A percentile compares a stretch with the other conserved stretches of the same genome.
Conservation (phyloP, 305 asterid genomes). For the Nicotiana rustica region DNA sequence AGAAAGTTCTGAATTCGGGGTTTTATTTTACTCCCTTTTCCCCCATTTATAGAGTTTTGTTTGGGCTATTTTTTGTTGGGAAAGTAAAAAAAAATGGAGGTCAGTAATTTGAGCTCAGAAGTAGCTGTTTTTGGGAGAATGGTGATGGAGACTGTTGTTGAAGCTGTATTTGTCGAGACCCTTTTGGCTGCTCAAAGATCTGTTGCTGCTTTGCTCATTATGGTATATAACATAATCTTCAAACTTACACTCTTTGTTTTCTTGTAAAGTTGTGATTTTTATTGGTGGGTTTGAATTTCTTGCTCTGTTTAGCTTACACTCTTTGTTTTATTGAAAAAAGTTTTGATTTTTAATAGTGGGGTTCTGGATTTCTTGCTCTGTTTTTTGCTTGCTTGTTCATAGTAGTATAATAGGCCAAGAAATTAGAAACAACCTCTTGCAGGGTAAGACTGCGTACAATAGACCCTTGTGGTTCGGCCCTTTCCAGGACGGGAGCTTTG, state of each 20-base stretch:
- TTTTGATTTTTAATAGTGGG: too few species aligned
- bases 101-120: constrained; percentile 44
- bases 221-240: constrained; percentile 47
- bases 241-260: neutral
- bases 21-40: constrained; percentile 13
- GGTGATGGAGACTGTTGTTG: constrained; percentile 44
- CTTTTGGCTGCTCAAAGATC: constrained; percentile 54
- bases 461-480: too few species aligned
- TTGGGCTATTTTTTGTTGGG: neutral
- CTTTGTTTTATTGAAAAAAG: too few species aligned
- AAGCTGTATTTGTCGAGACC: constrained; percentile 44
- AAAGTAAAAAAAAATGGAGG: constrained; percentile 48
- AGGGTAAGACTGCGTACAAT: too few species aligned
- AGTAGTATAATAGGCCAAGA: too few species aligned
- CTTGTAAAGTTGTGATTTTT: constrained; percentile 20
- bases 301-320: too few species aligned
- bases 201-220: constrained; percentile 45
- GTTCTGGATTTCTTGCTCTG: too few species aligned
- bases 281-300: too few species aligned
- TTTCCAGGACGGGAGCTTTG: too few species aligned
- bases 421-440: too few species aligned
- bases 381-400: too few species aligned
- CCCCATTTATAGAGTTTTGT: neutral
- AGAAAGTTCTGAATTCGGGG: constrained; percentile 24
- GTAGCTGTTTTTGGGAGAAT: constrained; percentile 37